These are phyloP conservation scores for Wallacemonas rigidus DNA, from an alignment of 208 protist genomes.

Conservation along the genomic window DNA sequence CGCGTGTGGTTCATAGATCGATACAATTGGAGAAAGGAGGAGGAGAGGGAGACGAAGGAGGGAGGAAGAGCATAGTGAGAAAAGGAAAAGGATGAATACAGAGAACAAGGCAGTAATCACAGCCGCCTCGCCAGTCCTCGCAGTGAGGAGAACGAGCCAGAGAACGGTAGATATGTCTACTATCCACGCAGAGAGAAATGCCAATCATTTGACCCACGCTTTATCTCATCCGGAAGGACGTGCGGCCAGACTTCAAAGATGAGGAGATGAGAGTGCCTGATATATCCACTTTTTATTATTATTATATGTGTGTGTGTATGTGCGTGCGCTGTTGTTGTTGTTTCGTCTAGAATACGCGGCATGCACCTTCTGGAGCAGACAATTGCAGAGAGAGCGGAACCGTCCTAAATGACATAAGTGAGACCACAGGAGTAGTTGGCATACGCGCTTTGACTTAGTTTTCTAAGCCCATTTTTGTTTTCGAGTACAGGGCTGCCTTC, in stretches of 20 bases:
- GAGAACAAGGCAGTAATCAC: too few relatives aligned
- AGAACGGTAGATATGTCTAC: too few relatives aligned
- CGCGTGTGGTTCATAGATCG: background rate
- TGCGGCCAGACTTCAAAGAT: too few relatives aligned
- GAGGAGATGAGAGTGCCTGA: background rate
- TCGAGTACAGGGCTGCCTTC: background rate
- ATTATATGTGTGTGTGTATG: background rate
- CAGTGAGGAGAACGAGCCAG: too few relatives aligned
- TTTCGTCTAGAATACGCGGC: too few relatives aligned
- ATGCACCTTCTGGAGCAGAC: background rate
- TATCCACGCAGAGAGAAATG: too few relatives aligned
- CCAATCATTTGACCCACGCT: too few relatives aligned
- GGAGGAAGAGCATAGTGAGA: too few relatives aligned
- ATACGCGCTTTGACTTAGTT: background rate
- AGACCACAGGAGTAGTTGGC: background rate
- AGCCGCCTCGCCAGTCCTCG: too few relatives aligned
- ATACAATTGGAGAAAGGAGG: background rate
- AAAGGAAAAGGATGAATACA: too few relatives aligned
- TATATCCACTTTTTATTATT: background rate
- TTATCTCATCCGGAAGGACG: too few relatives aligned
- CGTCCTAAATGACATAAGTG: background rate
- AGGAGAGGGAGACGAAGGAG: background rate
- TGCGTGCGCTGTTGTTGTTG: background rate
- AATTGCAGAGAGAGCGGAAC: conserved; percentile 15
- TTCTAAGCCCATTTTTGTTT: conserved; percentile 4